Evolutionary conservation across 352 stramenopile genomes (phyloP).

Genomic region (Phytophthora multivora): DNA sequence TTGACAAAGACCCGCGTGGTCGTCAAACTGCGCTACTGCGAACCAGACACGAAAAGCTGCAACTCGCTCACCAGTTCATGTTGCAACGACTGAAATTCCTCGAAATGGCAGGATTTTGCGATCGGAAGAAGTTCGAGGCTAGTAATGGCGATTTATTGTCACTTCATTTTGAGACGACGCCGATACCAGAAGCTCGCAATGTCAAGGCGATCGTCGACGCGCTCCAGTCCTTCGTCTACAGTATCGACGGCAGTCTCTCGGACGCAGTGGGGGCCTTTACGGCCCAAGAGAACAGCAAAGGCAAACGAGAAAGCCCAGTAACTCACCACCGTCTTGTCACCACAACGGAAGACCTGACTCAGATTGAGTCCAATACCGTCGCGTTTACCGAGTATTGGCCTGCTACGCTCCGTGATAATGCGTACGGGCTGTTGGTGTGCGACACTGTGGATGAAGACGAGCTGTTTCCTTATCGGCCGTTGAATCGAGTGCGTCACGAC

Average conservation of each 20-base stretch:
- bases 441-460: slow-evolving; percentile 46
- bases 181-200: background rate
- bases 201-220: background rate
- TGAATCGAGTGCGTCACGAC: slow-evolving; percentile 36
- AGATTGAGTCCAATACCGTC: slow-evolving; percentile 38
- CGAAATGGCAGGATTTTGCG: background rate
- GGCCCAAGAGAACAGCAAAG: slow-evolving; percentile 49
- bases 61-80: background rate
- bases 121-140: background rate
- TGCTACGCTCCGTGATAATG: background rate
- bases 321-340: slow-evolving; percentile 41
- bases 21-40: background rate
- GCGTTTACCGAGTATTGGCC: slow-evolving; percentile 35
- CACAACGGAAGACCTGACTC: slow-evolving; percentile 16
- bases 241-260: slow-evolving; percentile 48
- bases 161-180: background rate
- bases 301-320: slow-evolving; percentile 10
- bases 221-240: background rate
- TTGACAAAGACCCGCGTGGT: background rate
- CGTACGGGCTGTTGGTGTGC: slow-evolving; percentile 27
- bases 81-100: background rate
- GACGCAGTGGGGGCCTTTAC: slow-evolving; percentile 42
- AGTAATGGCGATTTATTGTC: background rate
- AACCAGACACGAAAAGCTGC: background rate
- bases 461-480: slow-evolving; percentile 37